These are phyloP conservation scores for Sporothrix schenckii DNA, from an alignment of 2,329 filamentous ascomycete species.

Conservation along the genomic window DNA sequence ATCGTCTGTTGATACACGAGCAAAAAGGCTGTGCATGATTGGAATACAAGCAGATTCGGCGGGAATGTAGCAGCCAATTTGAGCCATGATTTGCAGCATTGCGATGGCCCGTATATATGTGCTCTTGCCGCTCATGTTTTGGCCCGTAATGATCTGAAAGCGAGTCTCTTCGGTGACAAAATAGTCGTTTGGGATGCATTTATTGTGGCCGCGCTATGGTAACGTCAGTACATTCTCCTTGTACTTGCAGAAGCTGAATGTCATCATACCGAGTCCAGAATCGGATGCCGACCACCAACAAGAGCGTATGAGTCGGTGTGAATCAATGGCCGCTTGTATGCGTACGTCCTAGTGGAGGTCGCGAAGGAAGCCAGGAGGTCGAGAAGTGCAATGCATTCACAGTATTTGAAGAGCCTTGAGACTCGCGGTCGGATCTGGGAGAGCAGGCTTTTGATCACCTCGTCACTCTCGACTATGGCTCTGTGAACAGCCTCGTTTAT, in stretches of 20 bases:
- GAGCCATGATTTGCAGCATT: slow-evolving; percentile 87
- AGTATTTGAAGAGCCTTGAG: slow-evolving; percentile 76
- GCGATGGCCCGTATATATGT: slow-evolving; percentile 90
- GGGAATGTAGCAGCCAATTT: slow-evolving; percentile 88
- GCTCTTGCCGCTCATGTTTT: slow-evolving; percentile 98
- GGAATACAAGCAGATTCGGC: slow-evolving; percentile 81
- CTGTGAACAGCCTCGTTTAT: slow-evolving; percentile 82
- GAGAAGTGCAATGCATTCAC: slow-evolving; percentile 81
- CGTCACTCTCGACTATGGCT: slow-evolving; percentile 79
- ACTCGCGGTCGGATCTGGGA: slow-evolving; percentile 71
- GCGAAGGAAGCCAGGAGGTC: slow-evolving; percentile 84
- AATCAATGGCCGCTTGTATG: slow-evolving; percentile 68
- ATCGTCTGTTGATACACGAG: slow-evolving; percentile 83
- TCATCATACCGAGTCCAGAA: slow-evolving; percentile 64
- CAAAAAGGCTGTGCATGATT: slow-evolving; percentile 81
- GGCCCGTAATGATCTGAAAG: slow-evolving; percentile 92
- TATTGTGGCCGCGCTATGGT: slow-evolving; percentile 45
- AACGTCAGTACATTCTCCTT: neutral
- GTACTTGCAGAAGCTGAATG: neutral
- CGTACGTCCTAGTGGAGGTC: slow-evolving; percentile 64
- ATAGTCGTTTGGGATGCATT: slow-evolving; percentile 86
- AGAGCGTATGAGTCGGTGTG: slow-evolving; percentile 67
- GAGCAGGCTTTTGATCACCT: slow-evolving; percentile 71
- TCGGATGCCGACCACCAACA: slow-evolving; percentile 74
- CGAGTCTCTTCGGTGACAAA: slow-evolving; percentile 78